Percentiles rank a stretch among this genome's conserved stretches.
These are phyloP conservation scores for Camellia oleifera DNA, from an alignment of 179 eudicot genomes.

Conservation along the genomic window DNA sequence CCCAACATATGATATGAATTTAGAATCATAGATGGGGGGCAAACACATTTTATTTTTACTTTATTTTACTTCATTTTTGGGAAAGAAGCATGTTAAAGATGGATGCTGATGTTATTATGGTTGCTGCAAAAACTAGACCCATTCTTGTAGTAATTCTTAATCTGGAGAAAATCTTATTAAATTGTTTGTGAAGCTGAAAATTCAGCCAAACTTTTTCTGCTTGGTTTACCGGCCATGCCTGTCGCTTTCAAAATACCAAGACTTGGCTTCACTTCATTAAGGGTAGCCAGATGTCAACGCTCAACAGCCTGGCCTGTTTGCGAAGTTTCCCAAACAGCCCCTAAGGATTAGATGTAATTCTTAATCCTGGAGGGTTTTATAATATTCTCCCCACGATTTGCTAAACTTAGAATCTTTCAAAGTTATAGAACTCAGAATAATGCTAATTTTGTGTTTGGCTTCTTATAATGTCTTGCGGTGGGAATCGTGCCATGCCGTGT, in stretches of 20 bases:
- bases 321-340: no score
- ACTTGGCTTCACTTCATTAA: conserved; percentile 2
- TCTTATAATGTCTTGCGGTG: not conserved
- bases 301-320: not conserved
- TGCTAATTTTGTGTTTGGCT: conserved; percentile 1
- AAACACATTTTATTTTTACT: not conserved
- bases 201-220: no score
- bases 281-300: conserved; percentile 5
- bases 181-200: no score
- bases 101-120: not conserved
- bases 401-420: no score
- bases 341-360: no score
- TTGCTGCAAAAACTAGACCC: not conserved
- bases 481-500: no score
- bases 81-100: not conserved
- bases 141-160: not conserved
- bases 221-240: not conserved
- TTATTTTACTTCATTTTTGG: not conserved
- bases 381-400: no score
- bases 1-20: not conserved
- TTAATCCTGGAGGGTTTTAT: not conserved
- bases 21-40: not conserved
- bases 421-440: not conserved
- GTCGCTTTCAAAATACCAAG: not conserved
- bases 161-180: not conserved